Evolutionary conservation across 73 alveolate genomes (phyloP).

Genomic region (Tetrahymena malaccensis): DNA sequence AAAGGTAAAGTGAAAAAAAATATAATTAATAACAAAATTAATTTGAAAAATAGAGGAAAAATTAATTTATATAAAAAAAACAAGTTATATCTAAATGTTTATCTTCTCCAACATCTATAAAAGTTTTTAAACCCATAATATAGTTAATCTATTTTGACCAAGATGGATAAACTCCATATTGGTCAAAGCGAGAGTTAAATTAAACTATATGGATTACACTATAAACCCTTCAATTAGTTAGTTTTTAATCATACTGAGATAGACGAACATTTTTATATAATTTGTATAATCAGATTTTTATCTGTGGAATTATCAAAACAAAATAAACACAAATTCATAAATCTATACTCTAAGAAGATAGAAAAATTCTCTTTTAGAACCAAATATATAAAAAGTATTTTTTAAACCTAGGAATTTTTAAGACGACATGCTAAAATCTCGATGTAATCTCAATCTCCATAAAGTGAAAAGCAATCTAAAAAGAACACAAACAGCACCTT

Average conservation of each 20-base stretch:
- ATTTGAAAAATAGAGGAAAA: neutral
- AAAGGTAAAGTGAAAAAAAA: too few species aligned
- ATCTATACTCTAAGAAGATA: neutral
- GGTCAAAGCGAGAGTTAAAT: neutral
- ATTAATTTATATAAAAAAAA: neutral
- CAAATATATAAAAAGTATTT: neutral
- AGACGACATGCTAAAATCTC: neutral
- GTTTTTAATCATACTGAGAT: neutral
- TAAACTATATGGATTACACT: neutral
- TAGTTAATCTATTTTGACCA: neutral
- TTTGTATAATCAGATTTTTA: neutral
- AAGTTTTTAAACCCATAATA: neutral
- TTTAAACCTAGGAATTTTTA: neutral
- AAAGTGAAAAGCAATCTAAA: neutral
- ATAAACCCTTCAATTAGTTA: neutral
- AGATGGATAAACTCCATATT: neutral
- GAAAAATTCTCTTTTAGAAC: neutral
- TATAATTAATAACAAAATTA: too few species aligned
- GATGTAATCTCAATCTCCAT: neutral
- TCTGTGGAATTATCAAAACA: neutral
- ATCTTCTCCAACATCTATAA: neutral
- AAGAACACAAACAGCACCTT: neutral
- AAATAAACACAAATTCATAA: neutral
- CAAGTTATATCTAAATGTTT: neutral
- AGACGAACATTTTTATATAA: neutral